A percentile compares a stretch with the other conserved stretches of the same genome.
These are phyloP conservation scores for Aspergillus arachidicola DNA, from an alignment of 2,329 filamentous ascomycete species.

Conservation along the genomic window DNA sequence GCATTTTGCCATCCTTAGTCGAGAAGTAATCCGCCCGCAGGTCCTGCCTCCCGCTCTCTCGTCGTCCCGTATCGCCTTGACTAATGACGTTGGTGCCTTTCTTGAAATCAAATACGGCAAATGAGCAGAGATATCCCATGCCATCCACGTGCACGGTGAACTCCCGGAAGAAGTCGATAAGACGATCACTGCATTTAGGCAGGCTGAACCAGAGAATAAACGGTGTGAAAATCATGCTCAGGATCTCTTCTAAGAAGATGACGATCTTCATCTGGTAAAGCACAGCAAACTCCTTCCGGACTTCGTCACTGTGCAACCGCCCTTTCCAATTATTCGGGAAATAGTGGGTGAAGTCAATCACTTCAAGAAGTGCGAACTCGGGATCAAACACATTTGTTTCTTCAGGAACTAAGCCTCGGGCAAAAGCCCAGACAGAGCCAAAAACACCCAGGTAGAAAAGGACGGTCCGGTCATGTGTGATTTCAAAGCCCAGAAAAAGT, in stretches of 20 bases:
- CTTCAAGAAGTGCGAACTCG: conserved; percentile 81
- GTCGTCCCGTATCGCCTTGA: conserved; percentile 40
- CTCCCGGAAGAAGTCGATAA: conserved; percentile 97
- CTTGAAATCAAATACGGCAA: conserved; percentile 96
- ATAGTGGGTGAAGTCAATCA: conserved; percentile 92
- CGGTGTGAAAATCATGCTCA: conserved; percentile 90
- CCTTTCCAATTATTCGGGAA: conserved; percentile 86
- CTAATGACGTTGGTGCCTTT: conserved; percentile 66
- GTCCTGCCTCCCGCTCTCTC: conserved; percentile 52
- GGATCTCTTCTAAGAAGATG: conserved; percentile 88
- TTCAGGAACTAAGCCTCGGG: conserved; percentile 80
- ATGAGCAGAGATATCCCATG: conserved; percentile 93
- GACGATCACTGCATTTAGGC: conserved; percentile 84
- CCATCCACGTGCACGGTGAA: conserved; percentile 97
- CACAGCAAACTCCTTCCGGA: conserved; percentile 84
- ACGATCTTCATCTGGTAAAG: conserved; percentile 91
- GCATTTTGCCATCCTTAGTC: conserved; percentile 96
- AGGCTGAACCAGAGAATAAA: conserved; percentile 85
- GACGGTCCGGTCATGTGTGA: conserved; percentile 83
- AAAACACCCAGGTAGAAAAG: conserved; percentile 88
- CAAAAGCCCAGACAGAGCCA: conserved; percentile 78
- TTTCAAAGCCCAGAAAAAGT: conserved; percentile 86
- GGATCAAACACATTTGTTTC: conserved; percentile 91
- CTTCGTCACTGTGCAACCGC: conserved; percentile 89
- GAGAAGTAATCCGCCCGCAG: conserved; percentile 90